phyloP scores from a whole-genome alignment of 75 land plant species.

The Cunninghamia lanceolata region DNA sequence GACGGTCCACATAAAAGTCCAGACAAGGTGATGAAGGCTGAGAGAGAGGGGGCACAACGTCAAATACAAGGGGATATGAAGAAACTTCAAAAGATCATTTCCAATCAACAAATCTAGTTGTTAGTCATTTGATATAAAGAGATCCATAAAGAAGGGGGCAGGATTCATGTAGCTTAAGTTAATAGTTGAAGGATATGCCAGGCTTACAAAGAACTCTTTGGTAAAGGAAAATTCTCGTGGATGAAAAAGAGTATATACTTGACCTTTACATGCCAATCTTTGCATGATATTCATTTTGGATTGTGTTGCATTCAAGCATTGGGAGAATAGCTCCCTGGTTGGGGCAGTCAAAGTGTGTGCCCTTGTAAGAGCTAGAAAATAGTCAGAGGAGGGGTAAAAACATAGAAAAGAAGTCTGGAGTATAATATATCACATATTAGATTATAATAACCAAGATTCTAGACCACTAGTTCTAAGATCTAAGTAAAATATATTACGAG shows the following conservation, averaged over 20 bases:
- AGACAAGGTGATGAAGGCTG: background rate
- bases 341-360: background rate
- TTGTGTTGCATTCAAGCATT: background rate
- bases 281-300: background rate
- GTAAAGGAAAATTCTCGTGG: background rate
- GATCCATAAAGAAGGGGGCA: background rate
- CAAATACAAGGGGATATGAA: too few relatives aligned
- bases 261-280: background rate
- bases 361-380: background rate
- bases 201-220: background rate
- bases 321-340: background rate
- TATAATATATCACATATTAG: background rate
- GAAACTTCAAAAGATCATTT: background rate
- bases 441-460: background rate
- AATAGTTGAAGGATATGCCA: background rate
- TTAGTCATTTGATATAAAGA: background rate
- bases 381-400: background rate
- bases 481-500: background rate
- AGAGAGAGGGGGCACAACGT: background rate
- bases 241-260: background rate
- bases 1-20: background rate
- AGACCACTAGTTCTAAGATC: background rate
- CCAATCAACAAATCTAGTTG: background rate
- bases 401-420: too few relatives aligned
- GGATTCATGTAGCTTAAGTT: background rate